Conservation (phyloP, 371 early-diverging fungal species). For the Haplosporangium sp. region DNA sequence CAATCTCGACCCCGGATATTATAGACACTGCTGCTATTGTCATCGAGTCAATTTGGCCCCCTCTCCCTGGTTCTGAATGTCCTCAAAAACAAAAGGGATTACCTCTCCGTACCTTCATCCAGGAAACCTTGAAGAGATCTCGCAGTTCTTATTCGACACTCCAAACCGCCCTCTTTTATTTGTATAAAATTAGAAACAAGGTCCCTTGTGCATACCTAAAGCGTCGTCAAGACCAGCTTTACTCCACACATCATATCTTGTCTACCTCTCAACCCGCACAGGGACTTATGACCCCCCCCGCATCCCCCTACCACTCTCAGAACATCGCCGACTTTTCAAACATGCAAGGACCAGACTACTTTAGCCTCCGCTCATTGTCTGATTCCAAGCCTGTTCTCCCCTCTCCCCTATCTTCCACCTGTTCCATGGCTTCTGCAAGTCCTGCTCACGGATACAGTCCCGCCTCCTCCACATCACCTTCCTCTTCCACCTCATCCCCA, state of each 20-base stretch:
- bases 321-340: conserved; percentile 21
- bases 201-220: conserved; percentile 40
- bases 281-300: conserved; percentile 32
- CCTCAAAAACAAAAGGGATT: conserved; percentile 60
- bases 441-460: conserved; percentile 38
- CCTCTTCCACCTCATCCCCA: conserved; percentile 35
- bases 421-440: conserved; percentile 29
- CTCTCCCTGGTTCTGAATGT: conserved; percentile 50
- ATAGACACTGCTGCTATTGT: conserved; percentile 60
- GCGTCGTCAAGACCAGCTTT: conserved; percentile 48
- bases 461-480: conserved; percentile 27
- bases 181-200: conserved; percentile 59
- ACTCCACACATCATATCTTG: conserved; percentile 13
- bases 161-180: conserved; percentile 76
- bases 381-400: conserved; percentile 24
- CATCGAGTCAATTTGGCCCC: conserved; percentile 63
- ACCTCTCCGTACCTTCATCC: conserved; percentile 65
- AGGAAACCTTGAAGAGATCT: conserved; percentile 78
- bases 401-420: conserved; percentile 38
- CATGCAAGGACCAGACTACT: conserved; percentile 37
- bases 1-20: conserved; percentile 19
- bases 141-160: conserved; percentile 80
- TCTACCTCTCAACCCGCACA: conserved; percentile 6
- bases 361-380: conserved; percentile 23
- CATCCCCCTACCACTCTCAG: conserved; percentile 38